Evolutionary conservation across 305 asterid genomes (phyloP).

Genomic region (Solanum aculeatissimum): DNA sequence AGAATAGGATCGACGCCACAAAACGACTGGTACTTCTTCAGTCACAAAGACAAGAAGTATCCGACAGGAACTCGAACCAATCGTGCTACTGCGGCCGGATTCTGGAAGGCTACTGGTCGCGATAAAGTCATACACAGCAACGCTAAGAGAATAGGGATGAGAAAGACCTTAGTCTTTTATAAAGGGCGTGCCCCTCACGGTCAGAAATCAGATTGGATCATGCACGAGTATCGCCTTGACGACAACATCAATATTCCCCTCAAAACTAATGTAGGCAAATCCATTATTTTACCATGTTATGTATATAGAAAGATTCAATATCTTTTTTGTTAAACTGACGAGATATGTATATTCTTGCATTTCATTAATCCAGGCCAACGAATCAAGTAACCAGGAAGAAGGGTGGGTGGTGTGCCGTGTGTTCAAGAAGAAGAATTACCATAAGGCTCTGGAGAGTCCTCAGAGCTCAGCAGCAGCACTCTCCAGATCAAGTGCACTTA

Average conservation of each 20-base stretch:
- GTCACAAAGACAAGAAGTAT: slow-evolving; percentile 95
- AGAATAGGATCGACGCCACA: slow-evolving; percentile 90
- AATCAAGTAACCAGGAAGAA: slow-evolving; percentile 34
- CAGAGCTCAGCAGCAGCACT: slow-evolving; percentile 7
- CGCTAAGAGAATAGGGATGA: slow-evolving; percentile 74
- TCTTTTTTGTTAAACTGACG: too few species aligned
- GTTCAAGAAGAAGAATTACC: slow-evolving; percentile 93
- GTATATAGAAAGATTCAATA: too few species aligned
- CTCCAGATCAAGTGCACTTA: background rate
- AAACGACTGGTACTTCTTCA: slow-evolving; percentile 95
- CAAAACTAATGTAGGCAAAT: background rate
- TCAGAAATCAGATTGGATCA: slow-evolving; percentile 91
- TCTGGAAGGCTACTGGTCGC: slow-evolving; percentile 98
- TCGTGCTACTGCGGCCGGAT: slow-evolving; percentile 92
- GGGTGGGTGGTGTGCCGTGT: slow-evolving; percentile 98
- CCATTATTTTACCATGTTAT: background rate
- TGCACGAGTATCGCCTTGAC: slow-evolving; percentile 89
- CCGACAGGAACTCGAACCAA: slow-evolving; percentile 94
- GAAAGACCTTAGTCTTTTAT: slow-evolving; percentile 87
- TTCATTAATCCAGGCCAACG: slow-evolving; percentile 17
- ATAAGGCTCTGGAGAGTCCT: slow-evolving; percentile 51
- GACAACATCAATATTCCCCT: slow-evolving; percentile 24
- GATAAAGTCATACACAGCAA: slow-evolving; percentile 78
- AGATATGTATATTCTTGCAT: too few species aligned
- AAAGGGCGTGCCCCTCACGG: slow-evolving; percentile 97